These are phyloP conservation scores for Trichoderma simmonsii DNA, from an alignment of 2,329 filamentous ascomycete species.

Conservation along the genomic window DNA sequence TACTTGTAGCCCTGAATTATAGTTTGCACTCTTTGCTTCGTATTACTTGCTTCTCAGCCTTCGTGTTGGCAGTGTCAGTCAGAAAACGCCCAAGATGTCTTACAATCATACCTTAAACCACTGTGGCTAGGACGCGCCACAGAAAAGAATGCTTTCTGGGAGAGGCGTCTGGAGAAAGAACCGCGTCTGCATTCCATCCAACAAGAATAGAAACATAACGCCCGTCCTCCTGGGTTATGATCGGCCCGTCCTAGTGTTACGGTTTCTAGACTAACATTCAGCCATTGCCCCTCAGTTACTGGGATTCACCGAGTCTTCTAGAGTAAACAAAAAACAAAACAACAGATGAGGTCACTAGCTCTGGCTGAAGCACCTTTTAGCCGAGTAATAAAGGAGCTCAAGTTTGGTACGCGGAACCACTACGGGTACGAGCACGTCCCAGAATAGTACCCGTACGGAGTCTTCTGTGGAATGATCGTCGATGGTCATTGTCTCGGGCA, in stretches of 20 bases:
- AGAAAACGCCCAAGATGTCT: not conserved
- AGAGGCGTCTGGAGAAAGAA: not conserved
- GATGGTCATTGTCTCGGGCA: conserved; percentile 3
- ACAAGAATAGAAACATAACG: not conserved
- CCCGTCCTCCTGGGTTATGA: not conserved
- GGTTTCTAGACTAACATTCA: not conserved
- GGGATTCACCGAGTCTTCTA: not conserved
- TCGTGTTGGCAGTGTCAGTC: not conserved
- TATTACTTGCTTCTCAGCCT: not conserved
- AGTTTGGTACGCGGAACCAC: not conserved
- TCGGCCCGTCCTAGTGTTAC: not conserved
- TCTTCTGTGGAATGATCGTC: not conserved
- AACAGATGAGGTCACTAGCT: not conserved
- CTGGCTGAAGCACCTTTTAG: not conserved
- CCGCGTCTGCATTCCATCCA: not conserved
- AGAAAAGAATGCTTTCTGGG: not conserved
- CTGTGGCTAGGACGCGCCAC: not conserved
- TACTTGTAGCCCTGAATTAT: not conserved
- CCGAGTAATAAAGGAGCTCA: not conserved
- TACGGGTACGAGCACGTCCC: not conserved
- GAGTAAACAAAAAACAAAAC: not conserved
- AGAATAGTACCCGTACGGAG: not conserved
- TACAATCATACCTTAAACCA: not conserved
- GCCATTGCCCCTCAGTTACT: not conserved
- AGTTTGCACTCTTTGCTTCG: not conserved